These are phyloP conservation scores for Penicillium italicum DNA, from an alignment of 2,329 filamentous ascomycete genomes.

Conservation along the genomic window DNA sequence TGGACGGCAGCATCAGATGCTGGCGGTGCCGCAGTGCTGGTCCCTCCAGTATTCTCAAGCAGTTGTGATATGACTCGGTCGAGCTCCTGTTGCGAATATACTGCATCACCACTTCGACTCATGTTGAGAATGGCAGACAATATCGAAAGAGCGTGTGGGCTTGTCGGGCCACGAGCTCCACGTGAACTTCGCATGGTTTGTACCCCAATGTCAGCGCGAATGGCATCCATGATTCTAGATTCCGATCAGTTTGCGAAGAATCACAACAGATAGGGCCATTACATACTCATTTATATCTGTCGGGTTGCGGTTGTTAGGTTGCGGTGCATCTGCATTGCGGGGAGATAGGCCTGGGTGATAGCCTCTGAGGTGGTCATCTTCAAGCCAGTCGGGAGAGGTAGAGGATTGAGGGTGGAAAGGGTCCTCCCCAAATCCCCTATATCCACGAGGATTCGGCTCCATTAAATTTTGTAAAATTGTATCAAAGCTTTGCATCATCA, in stretches of 20 bases:
- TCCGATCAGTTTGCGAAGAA: conserved; percentile 3
- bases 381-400: conserved; percentile 11
- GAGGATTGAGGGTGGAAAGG: conserved; percentile 6
- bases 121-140: conserved; percentile 41
- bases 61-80: conserved; percentile 83
- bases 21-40: conserved; percentile 75
- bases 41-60: conserved; percentile 69
- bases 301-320: conserved; percentile 46
- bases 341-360: conserved; percentile 42
- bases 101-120: conserved; percentile 67
- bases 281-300: conserved; percentile 50
- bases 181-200: conserved; percentile 6
- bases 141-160: conserved; percentile 45
- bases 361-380: conserved; percentile 8
- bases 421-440: conserved; percentile 6
- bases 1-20: conserved; percentile 72
- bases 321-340: conserved; percentile 51
- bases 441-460: conserved; percentile 20
- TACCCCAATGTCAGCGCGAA: conserved; percentile 24
- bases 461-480: conserved; percentile 48
- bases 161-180: conserved; percentile 17
- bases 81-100: conserved; percentile 85
- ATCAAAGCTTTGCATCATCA: conserved; percentile 39
- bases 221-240: conserved; percentile 28
- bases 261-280: conserved; percentile 1